Base-by-base conservation (phyloP, 1,284 basidiomycete species). In the Neonothopanus nambi region DNA sequence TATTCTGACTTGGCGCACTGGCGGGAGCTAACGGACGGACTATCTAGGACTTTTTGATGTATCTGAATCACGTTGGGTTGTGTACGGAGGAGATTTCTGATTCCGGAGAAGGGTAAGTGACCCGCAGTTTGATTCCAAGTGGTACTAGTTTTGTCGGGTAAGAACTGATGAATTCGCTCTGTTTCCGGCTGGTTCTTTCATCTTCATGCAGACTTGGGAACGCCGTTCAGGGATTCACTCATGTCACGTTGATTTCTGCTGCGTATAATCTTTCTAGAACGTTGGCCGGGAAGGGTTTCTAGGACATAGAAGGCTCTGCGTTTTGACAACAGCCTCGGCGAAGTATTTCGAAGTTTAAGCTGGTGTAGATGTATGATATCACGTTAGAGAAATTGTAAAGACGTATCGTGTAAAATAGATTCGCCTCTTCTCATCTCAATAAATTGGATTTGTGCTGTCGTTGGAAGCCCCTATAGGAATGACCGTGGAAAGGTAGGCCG, bases 171-270 rank as follows among this genome's bases (percentile, higher is more conserved):
- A n/a, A n/a, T n/a, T n/a, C n/a, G n/a, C n/a, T n/a, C n/a, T n/a
- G n/a, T n/a, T n/a, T n/a, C n/a, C n/a, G n/a, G n/a, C n/a, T n/a
- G n/a, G n/a, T n/a, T n/a, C n/a, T n/a, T n/a, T n/a, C n/a, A n/a
- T n/a, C 33, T n/a, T 30, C 7, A 13, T 42, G 21, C 57, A 89
- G 87, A 6, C 76, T 92, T 30, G 89, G 89, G 4, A 91, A 92
- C 59, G 86, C 88, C 3, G 89, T 91, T n/a, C 89, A 92, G 69
- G 90, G 89, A 20, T 92, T 92, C 68, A 92, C 89, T 21, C 89
- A 91, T 58, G 89, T 91, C 60, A 91, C 89, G 0, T 70, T 91
- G 52, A 91, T 91, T 55, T 91, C 89, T 2, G 89, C 89, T 1
- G 89, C 89, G 12, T 90, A 89, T 67, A 88, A 91, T 65, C 71